Conservation (phyloP, 345 rosid genomes). For the Clarkia xantiana region DNA sequence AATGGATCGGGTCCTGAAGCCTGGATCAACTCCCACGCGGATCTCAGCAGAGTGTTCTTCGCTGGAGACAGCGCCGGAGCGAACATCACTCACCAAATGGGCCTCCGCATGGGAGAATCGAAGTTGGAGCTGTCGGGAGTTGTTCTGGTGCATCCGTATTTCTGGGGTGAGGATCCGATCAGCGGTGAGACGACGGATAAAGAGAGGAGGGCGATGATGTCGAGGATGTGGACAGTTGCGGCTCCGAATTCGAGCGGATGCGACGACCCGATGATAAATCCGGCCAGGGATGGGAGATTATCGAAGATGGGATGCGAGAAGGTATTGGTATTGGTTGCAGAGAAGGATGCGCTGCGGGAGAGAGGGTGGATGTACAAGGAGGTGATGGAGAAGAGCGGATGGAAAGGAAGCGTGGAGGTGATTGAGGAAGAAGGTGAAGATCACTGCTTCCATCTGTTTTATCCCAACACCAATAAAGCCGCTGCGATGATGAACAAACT, state of each 20-base stretch:
- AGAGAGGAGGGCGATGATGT: neutral
- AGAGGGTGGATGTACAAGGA: slow-evolving; percentile 21
- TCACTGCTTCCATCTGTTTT: slow-evolving; percentile 24
- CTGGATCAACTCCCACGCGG: slow-evolving; percentile 23
- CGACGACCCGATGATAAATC: slow-evolving; percentile 24
- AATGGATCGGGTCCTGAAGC: slow-evolving; percentile 14
- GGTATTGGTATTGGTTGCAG: slow-evolving; percentile 22
- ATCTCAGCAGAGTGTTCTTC: slow-evolving; percentile 13
- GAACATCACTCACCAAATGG: slow-evolving; percentile 19
- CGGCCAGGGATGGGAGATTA: slow-evolving; percentile 11
- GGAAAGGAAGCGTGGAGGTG: slow-evolving; percentile 18
- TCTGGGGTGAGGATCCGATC: slow-evolving; percentile 13
- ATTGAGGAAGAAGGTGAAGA: slow-evolving; percentile 19
- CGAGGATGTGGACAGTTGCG: slow-evolving; percentile 10
- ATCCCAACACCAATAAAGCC: slow-evolving; percentile 16
- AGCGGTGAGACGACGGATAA: slow-evolving; percentile 6
- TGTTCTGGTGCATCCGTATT: slow-evolving; percentile 22
- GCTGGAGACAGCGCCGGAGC: slow-evolving; percentile 34
- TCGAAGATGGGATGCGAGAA: slow-evolving; percentile 12
- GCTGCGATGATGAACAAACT: slow-evolving; percentile 11
- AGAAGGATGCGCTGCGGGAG: slow-evolving; percentile 14
- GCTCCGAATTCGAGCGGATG: slow-evolving; percentile 13
- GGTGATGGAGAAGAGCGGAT: slow-evolving; percentile 15
- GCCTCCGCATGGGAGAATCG: slow-evolving; percentile 1
- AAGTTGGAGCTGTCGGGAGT: slow-evolving; percentile 13